Base-by-base conservation (phyloP, 768 basidiomycete species). In the Phaeotremella fagi region DNA sequence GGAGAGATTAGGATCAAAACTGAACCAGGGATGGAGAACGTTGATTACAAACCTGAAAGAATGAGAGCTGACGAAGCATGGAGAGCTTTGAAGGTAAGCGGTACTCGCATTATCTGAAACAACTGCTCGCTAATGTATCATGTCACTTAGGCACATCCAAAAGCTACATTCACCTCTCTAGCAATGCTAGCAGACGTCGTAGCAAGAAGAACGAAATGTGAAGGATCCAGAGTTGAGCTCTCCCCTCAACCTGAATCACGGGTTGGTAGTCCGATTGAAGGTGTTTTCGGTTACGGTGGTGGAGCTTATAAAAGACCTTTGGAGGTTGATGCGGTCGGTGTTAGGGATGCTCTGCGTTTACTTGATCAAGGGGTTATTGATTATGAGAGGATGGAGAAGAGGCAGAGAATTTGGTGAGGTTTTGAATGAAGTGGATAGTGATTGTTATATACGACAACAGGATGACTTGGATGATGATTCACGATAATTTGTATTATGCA, bases 161-260 rank as follows among this genome's bases (percentile, higher is more conserved):
- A 74, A 49, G 63, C 61, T 26, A 63, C 63, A 46, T 68, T 63
- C 38, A 61, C 70, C 0, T 63, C 63, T 6, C 55, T 74, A 11
- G 59, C 68, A 0, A 59, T 74, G n/a, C 46, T 74, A 24, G 72
- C 72, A 24, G 72, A 74, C 29, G 70, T 74, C 12, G 72, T 74
- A 11, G 68, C 72, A 14, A 52, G 67, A 15, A 55, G 69, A 4
- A 68, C 70, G 16, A 59, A 57, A 43, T 66, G 63, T 47, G n/a
- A 45, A 16, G 53, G 50, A 22, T 31, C 45, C n/a, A 35, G 45
- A 38, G 37, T 50, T 22, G 31, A 55, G 22, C 50, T 50, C 23
- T 37, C 24, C 27, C 37, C 37, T 16, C 24, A 47, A 20, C 42
- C 43, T 9, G 28, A 36, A 16, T 42, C 4, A 15, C 3, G 4